These are phyloP conservation scores for Pythium dissimile DNA, from an alignment of 352 stramenopile species.

Conservation along the genomic window DNA sequence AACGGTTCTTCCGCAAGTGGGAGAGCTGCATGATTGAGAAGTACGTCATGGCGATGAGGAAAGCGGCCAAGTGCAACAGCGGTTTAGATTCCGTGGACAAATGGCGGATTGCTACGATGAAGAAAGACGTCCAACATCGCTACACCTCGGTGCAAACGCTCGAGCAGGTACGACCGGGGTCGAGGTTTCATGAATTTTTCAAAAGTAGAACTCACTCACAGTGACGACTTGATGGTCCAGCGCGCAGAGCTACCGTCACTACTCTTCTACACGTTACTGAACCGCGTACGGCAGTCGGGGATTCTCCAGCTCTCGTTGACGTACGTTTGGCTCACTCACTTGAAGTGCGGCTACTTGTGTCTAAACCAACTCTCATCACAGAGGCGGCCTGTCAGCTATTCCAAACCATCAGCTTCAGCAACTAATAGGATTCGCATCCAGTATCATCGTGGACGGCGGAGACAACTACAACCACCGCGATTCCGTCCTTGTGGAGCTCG, in stretches of 20 bases:
- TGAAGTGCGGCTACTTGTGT: background rate
- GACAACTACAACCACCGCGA: conserved; percentile 15
- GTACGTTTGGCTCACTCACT: conserved; percentile 15
- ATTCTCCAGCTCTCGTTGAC: conserved; percentile 61
- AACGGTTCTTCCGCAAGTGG: conserved; percentile 59
- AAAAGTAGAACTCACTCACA: too few species aligned
- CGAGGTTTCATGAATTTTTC: too few species aligned
- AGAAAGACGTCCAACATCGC: background rate
- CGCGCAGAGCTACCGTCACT: conserved; percentile 54
- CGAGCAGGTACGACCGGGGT: conserved; percentile 39
- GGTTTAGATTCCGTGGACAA: conserved; percentile 12
- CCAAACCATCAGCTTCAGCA: conserved; percentile 44
- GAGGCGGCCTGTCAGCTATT: conserved; percentile 35
- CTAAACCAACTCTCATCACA: conserved; percentile 5
- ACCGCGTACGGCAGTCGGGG: conserved; percentile 55
- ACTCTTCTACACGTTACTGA: conserved; percentile 72
- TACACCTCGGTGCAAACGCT: conserved; percentile 22
- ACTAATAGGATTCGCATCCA: conserved; percentile 51
- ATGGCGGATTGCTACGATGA: conserved; percentile 14
- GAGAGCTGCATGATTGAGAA: conserved; percentile 49
- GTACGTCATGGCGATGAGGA: conserved; percentile 36
- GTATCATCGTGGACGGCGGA: conserved; percentile 53
- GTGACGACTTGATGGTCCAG: too few species aligned
- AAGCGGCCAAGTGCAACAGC: conserved; percentile 17
- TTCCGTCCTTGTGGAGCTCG: conserved; percentile 47